Conservation (phyloP, 495 filamentous ascomycete genomes). For the Penicillium macrosclerotiorum region DNA sequence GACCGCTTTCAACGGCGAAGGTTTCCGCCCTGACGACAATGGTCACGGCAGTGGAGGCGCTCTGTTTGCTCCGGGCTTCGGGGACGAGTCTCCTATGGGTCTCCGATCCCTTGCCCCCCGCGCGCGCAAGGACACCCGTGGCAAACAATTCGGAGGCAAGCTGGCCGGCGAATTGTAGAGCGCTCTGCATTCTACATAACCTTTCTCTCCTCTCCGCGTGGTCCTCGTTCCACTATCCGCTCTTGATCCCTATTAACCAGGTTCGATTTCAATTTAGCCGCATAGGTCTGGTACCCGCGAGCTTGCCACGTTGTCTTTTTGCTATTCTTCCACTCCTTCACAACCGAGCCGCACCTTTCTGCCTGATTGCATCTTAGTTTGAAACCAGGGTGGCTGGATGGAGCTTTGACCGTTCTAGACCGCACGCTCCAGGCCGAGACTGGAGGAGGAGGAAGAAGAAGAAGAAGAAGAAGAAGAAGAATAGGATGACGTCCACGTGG, state of each 20-base stretch:
- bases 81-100: constrained; percentile 31
- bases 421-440: too few species aligned
- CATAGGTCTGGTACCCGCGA: constrained; percentile 9
- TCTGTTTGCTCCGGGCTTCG: constrained; percentile 31
- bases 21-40: constrained; percentile 53
- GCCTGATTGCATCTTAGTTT: not conserved
- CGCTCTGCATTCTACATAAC: too few species aligned
- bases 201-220: too few species aligned
- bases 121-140: constrained; percentile 19
- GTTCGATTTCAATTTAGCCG: not conserved
- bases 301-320: not conserved
- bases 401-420: too few species aligned
- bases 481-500: constrained; percentile 7
- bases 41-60: constrained; percentile 25
- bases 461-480: too few species aligned
- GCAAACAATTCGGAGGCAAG: constrained; percentile 15
- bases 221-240: too few species aligned
- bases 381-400: too few species aligned
- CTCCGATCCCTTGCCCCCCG: constrained; percentile 10
- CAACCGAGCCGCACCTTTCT: too few species aligned
- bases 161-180: constrained; percentile 1
- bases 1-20: constrained; percentile 71
- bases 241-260: too few species aligned
- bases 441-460: too few species aligned
- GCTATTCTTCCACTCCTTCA: too few species aligned